Conservation (phyloP, 495 filamentous ascomycete genomes). For the Neurospora hispaniola region DNA sequence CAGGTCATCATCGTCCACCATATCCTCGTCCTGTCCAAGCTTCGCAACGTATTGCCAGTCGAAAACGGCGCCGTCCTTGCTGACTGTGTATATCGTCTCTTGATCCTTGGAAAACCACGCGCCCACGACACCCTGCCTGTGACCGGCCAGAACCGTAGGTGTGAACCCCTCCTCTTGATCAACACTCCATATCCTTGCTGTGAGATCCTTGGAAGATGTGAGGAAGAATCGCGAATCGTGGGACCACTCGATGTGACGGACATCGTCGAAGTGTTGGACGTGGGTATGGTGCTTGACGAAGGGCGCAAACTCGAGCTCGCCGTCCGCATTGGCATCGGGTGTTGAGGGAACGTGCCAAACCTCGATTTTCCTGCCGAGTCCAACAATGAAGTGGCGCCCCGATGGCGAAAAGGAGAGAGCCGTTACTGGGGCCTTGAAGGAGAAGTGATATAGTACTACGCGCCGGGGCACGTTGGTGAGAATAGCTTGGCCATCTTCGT, state of each 20-base stretch:
- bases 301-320: conserved; percentile 87
- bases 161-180: conserved; percentile 77
- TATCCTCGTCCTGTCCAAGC: conserved; percentile 49
- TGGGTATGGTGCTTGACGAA: conserved; percentile 82
- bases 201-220: conserved; percentile 83
- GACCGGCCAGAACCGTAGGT: conserved; percentile 80
- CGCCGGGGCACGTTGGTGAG: conserved; percentile 80
- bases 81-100: conserved; percentile 52
- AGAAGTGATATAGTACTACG: conserved; percentile 83
- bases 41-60: conserved; percentile 55
- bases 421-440: conserved; percentile 73
- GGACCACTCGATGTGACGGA: conserved; percentile 85
- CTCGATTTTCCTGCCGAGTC: conserved; percentile 73
- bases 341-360: conserved; percentile 92
- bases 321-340: conserved; percentile 62
- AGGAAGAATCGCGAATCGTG: conserved; percentile 90
- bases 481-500: conserved; percentile 89
- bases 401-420: conserved; percentile 88
- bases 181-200: conserved; percentile 87
- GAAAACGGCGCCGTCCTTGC: conserved; percentile 46
- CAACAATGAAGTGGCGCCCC: conserved; percentile 80
- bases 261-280: conserved; percentile 75
- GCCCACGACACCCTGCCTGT: conserved; percentile 73
- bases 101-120: conserved; percentile 93
- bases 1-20: conserved; percentile 44